phyloP scores from a whole-genome alignment of 2,329 filamentous ascomycete genomes.

The Penicillium italicum region DNA sequence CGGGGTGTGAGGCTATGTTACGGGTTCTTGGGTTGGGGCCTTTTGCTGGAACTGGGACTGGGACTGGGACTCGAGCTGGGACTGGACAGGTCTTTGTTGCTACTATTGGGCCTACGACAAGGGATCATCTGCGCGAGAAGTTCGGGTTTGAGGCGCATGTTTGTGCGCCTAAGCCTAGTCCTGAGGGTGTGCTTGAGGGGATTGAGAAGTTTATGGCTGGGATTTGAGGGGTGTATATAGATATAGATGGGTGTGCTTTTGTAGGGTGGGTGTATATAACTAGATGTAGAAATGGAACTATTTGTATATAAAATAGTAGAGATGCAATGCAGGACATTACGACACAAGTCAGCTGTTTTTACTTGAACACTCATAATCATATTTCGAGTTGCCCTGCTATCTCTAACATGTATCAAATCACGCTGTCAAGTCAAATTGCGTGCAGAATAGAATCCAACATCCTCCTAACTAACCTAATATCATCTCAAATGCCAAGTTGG shows the following conservation, averaged over 20 bases:
- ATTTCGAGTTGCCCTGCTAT: conserved; percentile 10
- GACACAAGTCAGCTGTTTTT: not conserved
- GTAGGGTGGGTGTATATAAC: not conserved
- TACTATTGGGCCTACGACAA: conserved; percentile 91
- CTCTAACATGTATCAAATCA: conserved; percentile 13
- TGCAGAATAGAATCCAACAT: conserved; percentile 11
- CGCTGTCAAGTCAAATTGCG: conserved; percentile 9
- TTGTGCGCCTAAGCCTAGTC: conserved; percentile 77
- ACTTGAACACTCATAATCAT: conserved; percentile 4
- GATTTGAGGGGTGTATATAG: not conserved
- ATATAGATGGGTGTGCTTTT: not conserved
- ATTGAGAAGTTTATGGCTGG: conserved; percentile 54
- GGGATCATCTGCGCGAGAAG: conserved; percentile 59
- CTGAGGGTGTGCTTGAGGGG: conserved; percentile 69
- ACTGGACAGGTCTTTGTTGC: conserved; percentile 56
- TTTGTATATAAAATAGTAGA: not conserved
- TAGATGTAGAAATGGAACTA: not conserved
- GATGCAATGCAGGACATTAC: not conserved
- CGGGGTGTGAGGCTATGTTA: conserved; percentile 60
- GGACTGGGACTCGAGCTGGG: conserved; percentile 4
- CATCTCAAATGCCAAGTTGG: not conserved
- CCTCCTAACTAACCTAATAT: not conserved
- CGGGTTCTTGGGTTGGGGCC: conserved; percentile 47
- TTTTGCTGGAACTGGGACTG: not conserved
- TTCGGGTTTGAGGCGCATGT: conserved; percentile 48